A percentile compares a stretch with the other conserved stretches of the same genome.
Conservation (phyloP, 139 green algal species). For the Axilococcus clingmanii region DNA sequence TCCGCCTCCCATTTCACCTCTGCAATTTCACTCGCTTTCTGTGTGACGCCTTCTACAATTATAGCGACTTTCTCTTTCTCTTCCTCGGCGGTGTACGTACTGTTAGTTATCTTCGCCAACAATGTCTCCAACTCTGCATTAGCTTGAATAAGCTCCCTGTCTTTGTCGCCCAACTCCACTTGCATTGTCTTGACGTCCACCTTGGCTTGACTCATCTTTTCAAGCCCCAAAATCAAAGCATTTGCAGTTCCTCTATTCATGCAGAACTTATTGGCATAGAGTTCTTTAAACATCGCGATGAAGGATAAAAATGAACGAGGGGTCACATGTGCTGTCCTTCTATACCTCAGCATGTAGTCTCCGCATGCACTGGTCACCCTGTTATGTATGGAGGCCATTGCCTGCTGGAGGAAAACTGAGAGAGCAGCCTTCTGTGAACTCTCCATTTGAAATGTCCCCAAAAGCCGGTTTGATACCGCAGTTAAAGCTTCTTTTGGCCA, state of each 20-base stretch:
- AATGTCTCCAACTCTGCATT: slow-evolving; percentile 73
- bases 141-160: slow-evolving; percentile 69
- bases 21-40: slow-evolving; percentile 59
- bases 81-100: slow-evolving; percentile 83
- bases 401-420: too few species aligned
- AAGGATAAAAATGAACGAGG: slow-evolving; percentile 90
- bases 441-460: too few species aligned
- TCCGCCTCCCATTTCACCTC: slow-evolving; percentile 76
- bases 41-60: slow-evolving; percentile 69
- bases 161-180: slow-evolving; percentile 84
- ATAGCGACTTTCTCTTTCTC: slow-evolving; percentile 64
- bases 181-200: slow-evolving; percentile 77
- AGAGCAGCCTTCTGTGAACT: too few species aligned
- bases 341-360: slow-evolving; percentile 85
- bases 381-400: slow-evolving; percentile 37
- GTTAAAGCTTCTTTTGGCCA: slow-evolving; percentile 76
- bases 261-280: slow-evolving; percentile 71
- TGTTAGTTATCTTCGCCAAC: slow-evolving; percentile 81
- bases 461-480: too few species aligned
- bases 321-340: slow-evolving; percentile 86
- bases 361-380: slow-evolving; percentile 71
- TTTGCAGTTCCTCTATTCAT: slow-evolving; percentile 36
- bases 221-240: slow-evolving; percentile 66
- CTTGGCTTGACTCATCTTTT: slow-evolving; percentile 92
- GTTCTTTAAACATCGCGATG: slow-evolving; percentile 77